phyloP scores from a whole-genome alignment of 2,329 filamentous ascomycete species.

The Verticillium nubilum region DNA sequence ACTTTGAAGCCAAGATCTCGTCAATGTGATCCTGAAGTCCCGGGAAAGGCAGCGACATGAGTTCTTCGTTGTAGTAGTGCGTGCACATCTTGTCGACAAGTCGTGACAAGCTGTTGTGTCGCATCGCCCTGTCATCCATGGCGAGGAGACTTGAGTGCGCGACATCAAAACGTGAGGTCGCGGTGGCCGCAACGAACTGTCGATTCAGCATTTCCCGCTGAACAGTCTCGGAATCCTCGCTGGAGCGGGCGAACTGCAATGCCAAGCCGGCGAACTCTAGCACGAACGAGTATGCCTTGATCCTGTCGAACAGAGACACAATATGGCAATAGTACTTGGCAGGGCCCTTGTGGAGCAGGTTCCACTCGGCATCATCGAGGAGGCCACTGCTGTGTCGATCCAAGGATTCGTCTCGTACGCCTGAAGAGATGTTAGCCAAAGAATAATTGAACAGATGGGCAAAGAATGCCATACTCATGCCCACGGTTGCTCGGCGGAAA shows the following conservation, averaged over 20 bases:
- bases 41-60: conserved; percentile 74
- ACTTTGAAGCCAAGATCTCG: conserved; percentile 66
- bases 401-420: conserved; percentile 37
- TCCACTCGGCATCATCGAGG: conserved; percentile 71
- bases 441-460: background rate
- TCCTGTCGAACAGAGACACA: conserved; percentile 72
- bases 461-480: conserved; percentile 61
- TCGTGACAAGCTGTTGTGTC: conserved; percentile 64
- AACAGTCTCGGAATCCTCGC: conserved; percentile 31
- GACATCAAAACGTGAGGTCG: conserved; percentile 73
- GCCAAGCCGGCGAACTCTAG: conserved; percentile 77
- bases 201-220: conserved; percentile 73
- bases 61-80: conserved; percentile 56
- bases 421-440: conserved; percentile 29
- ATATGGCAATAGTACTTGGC: conserved; percentile 85
- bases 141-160: conserved; percentile 75
- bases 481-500: conserved; percentile 79
- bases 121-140: conserved; percentile 66
- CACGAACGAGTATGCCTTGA: conserved; percentile 72
- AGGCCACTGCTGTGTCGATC: conserved; percentile 59
- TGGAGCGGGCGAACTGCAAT: conserved; percentile 53
- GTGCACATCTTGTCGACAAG: conserved; percentile 68
- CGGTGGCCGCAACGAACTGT: conserved; percentile 76
- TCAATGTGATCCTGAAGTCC: conserved; percentile 76
- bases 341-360: conserved; percentile 63